Evolutionary conservation across 768 basidiomycete species (phyloP).

Genomic region (Myochromella boudieri): DNA sequence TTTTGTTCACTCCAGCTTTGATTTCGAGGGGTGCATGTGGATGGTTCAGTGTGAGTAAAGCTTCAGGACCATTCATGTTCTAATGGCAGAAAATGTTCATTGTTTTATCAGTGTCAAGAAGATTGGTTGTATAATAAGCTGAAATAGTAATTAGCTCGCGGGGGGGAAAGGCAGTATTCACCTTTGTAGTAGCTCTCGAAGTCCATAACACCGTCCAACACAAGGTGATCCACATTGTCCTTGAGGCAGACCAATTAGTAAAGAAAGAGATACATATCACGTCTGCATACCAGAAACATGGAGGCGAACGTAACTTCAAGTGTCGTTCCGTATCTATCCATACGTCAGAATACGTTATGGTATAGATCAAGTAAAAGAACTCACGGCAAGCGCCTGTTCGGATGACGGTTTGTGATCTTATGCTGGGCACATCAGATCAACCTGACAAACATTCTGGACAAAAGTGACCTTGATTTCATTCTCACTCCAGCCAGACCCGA

Average conservation of each 20-base stretch:
- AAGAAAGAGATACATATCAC: too few species aligned
- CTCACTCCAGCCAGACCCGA: too few species aligned
- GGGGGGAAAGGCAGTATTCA: constrained; percentile 13
- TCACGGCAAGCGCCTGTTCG: constrained; percentile 32
- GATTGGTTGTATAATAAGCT: constrained; percentile 29
- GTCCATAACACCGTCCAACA: constrained; percentile 42
- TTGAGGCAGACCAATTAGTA: too few species aligned
- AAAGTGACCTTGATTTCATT: too few species aligned
- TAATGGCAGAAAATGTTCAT: constrained; percentile 35
- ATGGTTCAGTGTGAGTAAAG: too few species aligned
- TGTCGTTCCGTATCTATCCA: constrained; percentile 24
- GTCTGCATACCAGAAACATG: constrained; percentile 29
- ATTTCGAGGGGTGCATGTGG: too few species aligned
- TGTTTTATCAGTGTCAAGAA: constrained; percentile 35
- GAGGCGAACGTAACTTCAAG: constrained; percentile 29
- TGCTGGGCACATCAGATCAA: too few species aligned
- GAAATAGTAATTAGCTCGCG: constrained; percentile 27
- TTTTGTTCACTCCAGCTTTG: too few species aligned
- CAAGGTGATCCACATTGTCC: constrained; percentile 38
- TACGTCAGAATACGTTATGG: background rate
- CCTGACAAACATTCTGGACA: too few species aligned
- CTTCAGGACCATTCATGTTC: too few species aligned
- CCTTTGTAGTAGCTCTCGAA: constrained; percentile 38
- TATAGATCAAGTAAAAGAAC: background rate
- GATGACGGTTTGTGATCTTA: too few species aligned